Percentiles rank a stretch among this genome's conserved stretches.
phyloP scores from a whole-genome alignment of 2,329 filamentous ascomycete species.

The Hyphodiscus sp. region DNA sequence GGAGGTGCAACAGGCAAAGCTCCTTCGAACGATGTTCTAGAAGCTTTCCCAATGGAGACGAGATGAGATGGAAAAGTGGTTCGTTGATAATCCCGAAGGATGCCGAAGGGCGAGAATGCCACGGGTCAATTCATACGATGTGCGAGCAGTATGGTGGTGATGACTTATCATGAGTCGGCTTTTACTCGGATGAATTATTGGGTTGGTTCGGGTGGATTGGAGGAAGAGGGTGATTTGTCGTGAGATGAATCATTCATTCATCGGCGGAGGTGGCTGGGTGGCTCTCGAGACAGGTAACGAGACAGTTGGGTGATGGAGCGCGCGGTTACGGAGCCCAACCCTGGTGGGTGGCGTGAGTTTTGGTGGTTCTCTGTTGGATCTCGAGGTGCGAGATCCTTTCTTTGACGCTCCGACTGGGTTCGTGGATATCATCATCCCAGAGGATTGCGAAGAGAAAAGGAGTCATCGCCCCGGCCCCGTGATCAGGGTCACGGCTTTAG shows the following conservation, averaged over 20 bases:
- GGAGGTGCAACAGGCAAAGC: too few relatives aligned
- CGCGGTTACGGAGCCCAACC: background rate
- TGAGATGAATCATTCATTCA: background rate
- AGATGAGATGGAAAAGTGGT: background rate
- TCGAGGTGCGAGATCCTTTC: background rate
- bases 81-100: background rate
- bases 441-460: too few relatives aligned
- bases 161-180: background rate
- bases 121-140: too few relatives aligned
- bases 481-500: too few relatives aligned
- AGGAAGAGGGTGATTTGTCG: background rate
- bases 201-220: too few relatives aligned
- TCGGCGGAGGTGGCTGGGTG: too few relatives aligned
- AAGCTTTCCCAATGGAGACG: background rate
- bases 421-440: too few relatives aligned
- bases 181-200: background rate
- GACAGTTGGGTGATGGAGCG: background rate
- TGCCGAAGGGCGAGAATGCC: background rate
- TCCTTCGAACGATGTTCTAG: background rate
- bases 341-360: background rate
- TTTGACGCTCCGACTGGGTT: too few relatives aligned
- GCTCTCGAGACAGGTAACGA: background rate
- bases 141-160: background rate
- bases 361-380: background rate
- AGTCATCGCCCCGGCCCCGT: too few relatives aligned